Evolutionary conservation across 2,329 filamentous ascomycete genomes (phyloP).

Genomic region (Colletotrichum siamense): DNA sequence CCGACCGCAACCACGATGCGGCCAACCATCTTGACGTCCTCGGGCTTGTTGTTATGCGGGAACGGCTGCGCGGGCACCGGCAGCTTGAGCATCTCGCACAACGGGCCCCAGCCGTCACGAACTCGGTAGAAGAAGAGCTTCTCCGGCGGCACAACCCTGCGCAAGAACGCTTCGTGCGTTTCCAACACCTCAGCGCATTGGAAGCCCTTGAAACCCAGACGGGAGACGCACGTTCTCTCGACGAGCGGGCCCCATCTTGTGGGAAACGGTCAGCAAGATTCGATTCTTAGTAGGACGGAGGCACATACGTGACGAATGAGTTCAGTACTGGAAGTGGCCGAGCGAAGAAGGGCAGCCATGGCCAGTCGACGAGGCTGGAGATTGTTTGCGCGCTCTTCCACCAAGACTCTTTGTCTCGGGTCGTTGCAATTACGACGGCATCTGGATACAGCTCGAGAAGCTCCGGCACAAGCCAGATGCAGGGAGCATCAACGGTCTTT

Average conservation of each 20-base stretch:
- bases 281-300: fast-evolving
- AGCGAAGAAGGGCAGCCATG: conserved; percentile 24
- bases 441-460: conserved; percentile 25
- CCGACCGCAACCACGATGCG: not conserved
- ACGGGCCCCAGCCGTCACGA: conserved; percentile 36
- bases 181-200: conserved; percentile 22
- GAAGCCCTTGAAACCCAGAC: not conserved
- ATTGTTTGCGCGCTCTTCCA: conserved; percentile 23
- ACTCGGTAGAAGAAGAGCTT: conserved; percentile 30
- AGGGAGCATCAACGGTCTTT: not conserved
- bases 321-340: conserved; percentile 17
- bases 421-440: conserved; percentile 26
- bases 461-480: conserved; percentile 4
- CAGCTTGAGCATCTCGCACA: conserved; percentile 35
- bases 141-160: conserved; percentile 27
- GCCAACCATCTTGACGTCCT: conserved; percentile 1
- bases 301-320: not conserved
- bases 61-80: conserved; percentile 33
- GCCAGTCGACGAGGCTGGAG: not conserved
- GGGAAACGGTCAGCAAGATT: not conserved
- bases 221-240: not conserved
- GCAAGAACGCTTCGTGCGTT: not conserved
- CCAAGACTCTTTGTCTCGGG: conserved; percentile 24
- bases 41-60: conserved; percentile 31
- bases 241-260: not conserved